phyloP scores from a whole-genome alignment of 305 asterid genomes.

The Fraxinus sp. region DNA sequence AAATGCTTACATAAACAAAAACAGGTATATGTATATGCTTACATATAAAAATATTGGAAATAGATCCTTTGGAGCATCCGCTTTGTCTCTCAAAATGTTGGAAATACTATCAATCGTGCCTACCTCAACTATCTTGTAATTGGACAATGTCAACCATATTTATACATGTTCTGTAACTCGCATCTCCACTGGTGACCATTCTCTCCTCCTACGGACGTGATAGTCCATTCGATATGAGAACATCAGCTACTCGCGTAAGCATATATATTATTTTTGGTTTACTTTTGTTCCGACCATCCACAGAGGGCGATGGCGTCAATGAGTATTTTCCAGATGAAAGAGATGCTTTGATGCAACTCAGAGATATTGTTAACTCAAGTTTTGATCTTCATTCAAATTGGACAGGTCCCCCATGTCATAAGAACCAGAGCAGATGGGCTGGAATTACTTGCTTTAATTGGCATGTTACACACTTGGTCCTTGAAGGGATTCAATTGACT shows the following conservation, averaged over 20 bases:
- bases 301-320: background rate
- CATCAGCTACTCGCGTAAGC: conserved; percentile 12
- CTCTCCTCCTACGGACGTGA: background rate
- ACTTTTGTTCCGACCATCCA: background rate
- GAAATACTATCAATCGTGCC: conserved; percentile 30
- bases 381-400: conserved; percentile 55
- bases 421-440: conserved; percentile 55
- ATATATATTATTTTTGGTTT: conserved; percentile 14
- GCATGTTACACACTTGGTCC: conserved; percentile 47
- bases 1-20: conserved; percentile 23
- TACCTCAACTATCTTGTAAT: conserved; percentile 27
- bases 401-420: conserved; percentile 68
- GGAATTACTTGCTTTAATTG: conserved; percentile 57
- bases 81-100: conserved; percentile 22
- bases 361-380: conserved; percentile 47
- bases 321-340: conserved; percentile 50
- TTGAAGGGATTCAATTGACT: conserved; percentile 48
- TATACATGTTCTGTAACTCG: background rate
- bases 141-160: background rate
- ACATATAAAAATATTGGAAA: conserved; percentile 17
- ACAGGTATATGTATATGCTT: conserved; percentile 20
- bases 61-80: conserved; percentile 39
- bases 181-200: background rate
- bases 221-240: conserved; percentile 19
- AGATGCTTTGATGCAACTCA: conserved; percentile 51